Percentiles rank a stretch among this genome's conserved stretches.
These are phyloP conservation scores for Xylaria bambusicola DNA, from an alignment of 495 filamentous ascomycete species.

Conservation along the genomic window DNA sequence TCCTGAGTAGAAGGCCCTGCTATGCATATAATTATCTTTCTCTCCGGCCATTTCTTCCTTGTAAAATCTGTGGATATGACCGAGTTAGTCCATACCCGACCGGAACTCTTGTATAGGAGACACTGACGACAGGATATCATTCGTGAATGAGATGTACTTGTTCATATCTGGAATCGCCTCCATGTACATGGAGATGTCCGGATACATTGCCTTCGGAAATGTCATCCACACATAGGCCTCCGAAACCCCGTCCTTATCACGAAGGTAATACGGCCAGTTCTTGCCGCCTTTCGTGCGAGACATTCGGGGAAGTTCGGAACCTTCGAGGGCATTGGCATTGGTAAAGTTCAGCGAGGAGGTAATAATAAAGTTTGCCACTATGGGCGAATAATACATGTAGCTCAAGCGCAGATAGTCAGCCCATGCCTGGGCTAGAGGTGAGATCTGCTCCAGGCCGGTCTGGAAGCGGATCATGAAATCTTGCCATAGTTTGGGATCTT, in stretches of 20 bases:
- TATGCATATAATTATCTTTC: constrained; percentile 33
- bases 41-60: constrained; percentile 57
- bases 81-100: neutral
- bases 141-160: constrained; percentile 17
- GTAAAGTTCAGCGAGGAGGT: constrained; percentile 20
- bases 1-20: constrained; percentile 14
- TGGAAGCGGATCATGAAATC: constrained; percentile 21
- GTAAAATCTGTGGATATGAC: constrained; percentile 34
- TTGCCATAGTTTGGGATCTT: constrained; percentile 1
- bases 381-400: constrained; percentile 18
- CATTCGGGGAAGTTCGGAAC: constrained; percentile 14
- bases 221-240: constrained; percentile 23
- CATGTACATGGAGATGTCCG: constrained; percentile 20
- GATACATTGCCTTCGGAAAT: constrained; percentile 19
- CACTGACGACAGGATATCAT: constrained; percentile 26
- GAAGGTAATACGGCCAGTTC: constrained; percentile 21
- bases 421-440: constrained; percentile 17
- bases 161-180: constrained; percentile 24
- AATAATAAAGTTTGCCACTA: constrained; percentile 22
- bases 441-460: constrained; percentile 13
- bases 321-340: constrained; percentile 23
- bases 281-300: constrained; percentile 16
- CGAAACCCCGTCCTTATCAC: constrained; percentile 15
- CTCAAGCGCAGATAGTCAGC: constrained; percentile 13
- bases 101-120: neutral